Evolutionary conservation across 73 alveolate species (phyloP), one percentile per base, ranked within the genome.

Genomic region (Durusdinium trenchii): DNA sequence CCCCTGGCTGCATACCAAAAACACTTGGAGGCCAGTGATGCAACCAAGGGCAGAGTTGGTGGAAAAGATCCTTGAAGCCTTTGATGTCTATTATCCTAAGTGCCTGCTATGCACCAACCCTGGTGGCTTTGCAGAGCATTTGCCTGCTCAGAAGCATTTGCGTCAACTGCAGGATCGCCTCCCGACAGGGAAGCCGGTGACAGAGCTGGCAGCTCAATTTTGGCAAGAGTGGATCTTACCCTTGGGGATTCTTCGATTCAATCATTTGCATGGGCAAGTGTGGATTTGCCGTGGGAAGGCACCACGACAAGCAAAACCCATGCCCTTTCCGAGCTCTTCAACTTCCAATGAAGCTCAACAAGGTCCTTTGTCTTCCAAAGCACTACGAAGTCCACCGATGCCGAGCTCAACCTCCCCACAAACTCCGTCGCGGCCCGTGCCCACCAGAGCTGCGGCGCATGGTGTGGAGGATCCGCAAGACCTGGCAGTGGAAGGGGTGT

Each of bases 1-100:
- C 73, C 96, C 62, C 40, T 89, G 96, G 96, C 86, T 52, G 26
- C 45, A 79, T 69, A 89, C 96, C 35, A 89, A 89, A 71, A 89
- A 89, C 45, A 43, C 85, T 1, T 89, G 96, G 96, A 89, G 67
- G 51, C 96, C 96, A 2, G 96, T 86, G 4, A 64, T 89, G 69
- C 26, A 47, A 18, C 14, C 71, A 1, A 12, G 71, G 98, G 98
- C 71, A 40, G 98, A 91, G 32, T 9, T 69, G 32, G 98, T 91
- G 52, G 98, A 91, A 89, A 47, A 67, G 46, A 28, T 91, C 76
- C 60, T 91, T 45, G 90, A 91, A 16, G 28, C 52, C 98, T 54
- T 43, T n/a, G 42, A 47, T 20, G 46, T 91, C 35, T 91, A 57
- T 47, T n/a, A n/a, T n/a, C n/a, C n/a, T n/a, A n/a, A n/a, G n/a